Evolutionary conservation across 2,329 filamentous ascomycete species (phyloP), one percentile per base, ranked within the genome.

Genomic region (Ceratocystiopsis minuta): DNA sequence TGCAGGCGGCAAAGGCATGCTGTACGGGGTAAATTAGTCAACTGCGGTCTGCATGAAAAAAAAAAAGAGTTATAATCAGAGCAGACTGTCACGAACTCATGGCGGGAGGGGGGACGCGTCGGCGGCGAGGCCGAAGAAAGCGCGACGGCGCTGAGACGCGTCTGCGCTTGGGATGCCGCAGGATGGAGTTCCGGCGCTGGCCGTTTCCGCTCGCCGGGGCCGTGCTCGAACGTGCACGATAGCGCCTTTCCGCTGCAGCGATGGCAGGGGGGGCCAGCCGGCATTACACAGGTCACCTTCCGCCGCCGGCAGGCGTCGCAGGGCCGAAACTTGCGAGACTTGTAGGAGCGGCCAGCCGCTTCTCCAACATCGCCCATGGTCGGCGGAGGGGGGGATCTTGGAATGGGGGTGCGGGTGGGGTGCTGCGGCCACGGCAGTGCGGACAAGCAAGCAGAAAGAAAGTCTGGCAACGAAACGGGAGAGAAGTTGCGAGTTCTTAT

Each of bases 261-360:
- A 6, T 40, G 47, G 37, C 47, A 49, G 1, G 47, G 47, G 13
- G 47, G 47, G 7, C 45, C 42, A 3, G 39, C 24, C 4, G 45
- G 47, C 47, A 49, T 49, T 12, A 45, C 42, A 36, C 47, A 49
- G n/a, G 42, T 34, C 17, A 49, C 43, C 16, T 46, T 47, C 10
- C 47, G 34, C 6, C 38, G 20, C 10, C 47, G 42, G 16, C 47
- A 49, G 31, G 42, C 46, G 33, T 49, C 47, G 31, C 47, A 49
- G 4, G 47, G 47, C 12, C 47, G 43, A 10, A 43, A 34, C 33
- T 49, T 49, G 17, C 47, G 47, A 3, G 47, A 48, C 39, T 49
- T 49, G 44, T 49, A 49, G 37, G 43, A 42, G 34, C 45, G 45
- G 37, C 43, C 45, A 34, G 35, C 16, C 4, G 44, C 24, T 16